A percentile compares a stretch with the other conserved stretches of the same genome.
These are phyloP conservation scores for Limnanthes douglasii DNA, from an alignment of 345 rosid genomes.

Conservation along the genomic window DNA sequence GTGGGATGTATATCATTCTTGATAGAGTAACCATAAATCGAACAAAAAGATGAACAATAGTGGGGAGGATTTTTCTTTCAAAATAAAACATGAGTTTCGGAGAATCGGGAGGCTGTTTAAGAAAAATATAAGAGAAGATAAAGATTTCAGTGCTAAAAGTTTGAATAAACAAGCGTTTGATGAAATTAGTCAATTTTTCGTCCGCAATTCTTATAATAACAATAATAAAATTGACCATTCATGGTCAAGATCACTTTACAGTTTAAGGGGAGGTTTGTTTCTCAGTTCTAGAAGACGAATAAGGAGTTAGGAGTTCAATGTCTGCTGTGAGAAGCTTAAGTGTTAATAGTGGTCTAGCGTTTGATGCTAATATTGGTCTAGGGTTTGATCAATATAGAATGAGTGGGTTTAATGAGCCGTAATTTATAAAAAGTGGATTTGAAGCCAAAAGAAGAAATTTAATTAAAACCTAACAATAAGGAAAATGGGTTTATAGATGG, in stretches of 20 bases:
- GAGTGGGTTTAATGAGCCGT: constrained; percentile 64
- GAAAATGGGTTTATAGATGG: too few relatives aligned
- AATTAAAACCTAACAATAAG: constrained; percentile 20
- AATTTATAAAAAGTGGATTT: constrained; percentile 24
- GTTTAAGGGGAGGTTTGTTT: constrained; percentile 61
- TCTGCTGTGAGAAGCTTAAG: constrained; percentile 82
- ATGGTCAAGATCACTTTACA: constrained; percentile 85
- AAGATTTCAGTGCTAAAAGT: constrained; percentile 19
- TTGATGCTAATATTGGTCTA: too few relatives aligned
- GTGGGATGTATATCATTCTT: constrained; percentile 75
- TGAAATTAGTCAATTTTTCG: constrained; percentile 47
- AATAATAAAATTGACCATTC: constrained; percentile 34
- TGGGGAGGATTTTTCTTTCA: constrained; percentile 42
- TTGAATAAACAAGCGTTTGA: constrained; percentile 20
- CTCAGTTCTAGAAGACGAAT: constrained; percentile 63
- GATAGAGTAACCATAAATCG: constrained; percentile 34
- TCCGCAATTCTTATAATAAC: constrained; percentile 51
- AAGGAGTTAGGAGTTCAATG: constrained; percentile 46
- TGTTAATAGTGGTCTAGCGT: constrained; percentile 57
- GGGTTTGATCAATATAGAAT: constrained; percentile 50
- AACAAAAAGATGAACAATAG: constrained; percentile 24
- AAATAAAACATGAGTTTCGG: constrained; percentile 62
- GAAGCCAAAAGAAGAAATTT: constrained; percentile 18
- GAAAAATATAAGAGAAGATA: constrained; percentile 23
- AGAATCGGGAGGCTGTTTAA: constrained; percentile 59